Base-by-base conservation (phyloP, 257 asterid species). In the Salvia miltiorrhiza region DNA sequence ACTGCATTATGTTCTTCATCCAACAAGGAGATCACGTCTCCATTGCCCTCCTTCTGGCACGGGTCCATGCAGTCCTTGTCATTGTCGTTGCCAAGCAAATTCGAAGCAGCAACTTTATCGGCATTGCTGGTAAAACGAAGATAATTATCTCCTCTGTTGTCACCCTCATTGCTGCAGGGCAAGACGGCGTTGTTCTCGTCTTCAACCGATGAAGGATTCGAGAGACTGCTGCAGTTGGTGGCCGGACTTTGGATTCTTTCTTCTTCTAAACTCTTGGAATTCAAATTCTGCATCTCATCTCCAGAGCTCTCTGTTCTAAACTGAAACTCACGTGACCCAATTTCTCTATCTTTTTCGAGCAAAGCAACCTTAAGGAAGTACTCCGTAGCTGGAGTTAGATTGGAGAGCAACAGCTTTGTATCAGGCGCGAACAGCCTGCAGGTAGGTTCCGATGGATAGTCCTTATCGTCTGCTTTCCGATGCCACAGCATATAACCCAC, bases 131-230 rank as follows among this genome's bases (percentile, higher is more conserved):
- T 58, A 62, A 58, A 75, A 28, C 81, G 78, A 48, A 54, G 84
- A 62, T 78, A 79, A 65, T 62, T 79, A 16, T 82, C 86, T 43
- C 78, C 76, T 74, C 83, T 69, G 61, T 81, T 77, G 45, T 80
- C 83, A 20, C 73, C 81, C 70, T 69, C 86, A 4, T 68, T 80
- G 74, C 82, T 76, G 82, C 83, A 71, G 24, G 88, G 88, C 73
- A 76, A 9, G 54, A 26, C 74, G 58, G 87, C 81, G 44, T 80
- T 85, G 61, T 87, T 88, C 78, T 88, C 97, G 33, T 92, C 97
- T 76, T 93, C 98, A 37, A 90, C 83, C 0, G 97, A 86, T 23
- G 97, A 90, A 68, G 94, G 97, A 83, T 90, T 90, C 6, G 97
- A 93, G 72, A 87, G 90, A 75, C 87, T 90, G 78, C 98, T 90